A percentile compares a stretch with the other conserved stretches of the same genome.
phyloP scores from a whole-genome alignment of 2,329 filamentous ascomycete species.

The Verticillium dahliae region DNA sequence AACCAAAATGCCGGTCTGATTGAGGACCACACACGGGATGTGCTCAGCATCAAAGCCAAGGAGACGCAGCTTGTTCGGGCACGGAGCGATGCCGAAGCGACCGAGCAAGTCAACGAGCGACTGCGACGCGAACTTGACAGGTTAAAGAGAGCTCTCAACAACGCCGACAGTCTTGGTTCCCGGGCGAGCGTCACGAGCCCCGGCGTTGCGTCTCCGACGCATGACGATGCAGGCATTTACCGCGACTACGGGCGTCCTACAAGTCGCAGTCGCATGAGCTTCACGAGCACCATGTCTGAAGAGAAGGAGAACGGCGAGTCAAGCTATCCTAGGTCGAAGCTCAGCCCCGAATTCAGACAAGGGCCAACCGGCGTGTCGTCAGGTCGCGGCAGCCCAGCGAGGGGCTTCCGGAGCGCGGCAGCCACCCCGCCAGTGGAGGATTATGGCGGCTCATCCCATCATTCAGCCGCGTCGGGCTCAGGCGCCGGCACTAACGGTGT shows the following conservation, averaged over 20 bases:
- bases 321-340: constrained; percentile 41
- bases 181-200: constrained; percentile 19
- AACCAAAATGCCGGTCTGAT: constrained; percentile 96
- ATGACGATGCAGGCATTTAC: constrained; percentile 55
- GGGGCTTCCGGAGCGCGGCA: constrained; percentile 38
- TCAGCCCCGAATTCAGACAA: constrained; percentile 50
- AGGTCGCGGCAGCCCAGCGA: constrained; percentile 52
- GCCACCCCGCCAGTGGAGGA: constrained; percentile 11
- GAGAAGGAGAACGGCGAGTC: constrained; percentile 68
- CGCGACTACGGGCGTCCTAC: constrained; percentile 36
- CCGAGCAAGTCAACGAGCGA: constrained; percentile 79
- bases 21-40: constrained; percentile 92
- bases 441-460: constrained; percentile 2
- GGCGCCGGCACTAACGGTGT: constrained; percentile 46
- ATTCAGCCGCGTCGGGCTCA: constrained; percentile 15
- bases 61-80: constrained; percentile 94
- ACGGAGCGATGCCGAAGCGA: constrained; percentile 80
- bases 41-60: constrained; percentile 95
- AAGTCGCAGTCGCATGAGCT: constrained; percentile 50
- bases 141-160: constrained; percentile 77
- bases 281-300: constrained; percentile 61
- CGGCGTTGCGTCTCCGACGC: constrained; percentile 35
- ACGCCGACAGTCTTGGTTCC: constrained; percentile 45
- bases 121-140: constrained; percentile 85
- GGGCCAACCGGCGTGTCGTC: constrained; percentile 42